These are phyloP conservation scores for Xylaria sp. DNA, from an alignment of 2,329 filamentous ascomycete species.

Conservation along the genomic window DNA sequence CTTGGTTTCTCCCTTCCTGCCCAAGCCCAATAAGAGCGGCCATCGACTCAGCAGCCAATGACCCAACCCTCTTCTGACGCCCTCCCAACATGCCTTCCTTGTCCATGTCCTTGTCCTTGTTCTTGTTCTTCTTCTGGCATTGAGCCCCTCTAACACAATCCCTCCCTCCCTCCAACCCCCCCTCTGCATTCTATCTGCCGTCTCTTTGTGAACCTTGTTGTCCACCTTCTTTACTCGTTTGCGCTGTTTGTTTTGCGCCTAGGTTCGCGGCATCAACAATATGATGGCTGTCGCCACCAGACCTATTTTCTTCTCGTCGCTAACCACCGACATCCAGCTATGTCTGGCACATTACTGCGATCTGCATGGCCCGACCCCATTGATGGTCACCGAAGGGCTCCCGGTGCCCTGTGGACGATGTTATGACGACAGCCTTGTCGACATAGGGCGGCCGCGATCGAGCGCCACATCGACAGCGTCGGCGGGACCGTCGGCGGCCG, in stretches of 20 bases:
- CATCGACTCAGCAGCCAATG: neutral
- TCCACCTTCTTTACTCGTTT: conserved; percentile 9
- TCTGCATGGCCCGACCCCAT: conserved; percentile 73
- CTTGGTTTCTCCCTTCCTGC: conserved; percentile 17
- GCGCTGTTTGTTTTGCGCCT: conserved; percentile 25
- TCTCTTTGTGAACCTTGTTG: neutral
- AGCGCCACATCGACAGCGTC: conserved; percentile 50
- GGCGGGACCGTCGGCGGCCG: conserved; percentile 51
- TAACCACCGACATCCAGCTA: conserved; percentile 64
- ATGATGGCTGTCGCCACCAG: conserved; percentile 43
- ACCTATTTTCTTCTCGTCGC: conserved; percentile 47
- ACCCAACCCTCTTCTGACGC: conserved; percentile 4
- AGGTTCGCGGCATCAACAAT: conserved; percentile 22
- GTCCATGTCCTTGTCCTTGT: too few relatives aligned
- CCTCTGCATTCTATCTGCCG: neutral
- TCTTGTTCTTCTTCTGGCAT: conserved; percentile 35
- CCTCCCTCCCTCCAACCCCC: neutral
- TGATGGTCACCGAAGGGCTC: conserved; percentile 76
- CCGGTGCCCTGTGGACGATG: conserved; percentile 70
- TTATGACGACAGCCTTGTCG: conserved; percentile 57
- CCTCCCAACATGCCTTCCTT: conserved; percentile 29
- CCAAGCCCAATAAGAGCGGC: conserved; percentile 14
- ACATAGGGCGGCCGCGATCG: conserved; percentile 54
- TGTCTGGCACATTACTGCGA: conserved; percentile 78
- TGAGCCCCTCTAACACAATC: conserved; percentile 18